A percentile compares a stretch with the other conserved stretches of the same genome.
phyloP scores from a whole-genome alignment of 768 basidiomycete species.

The Goffeauzyma gilvescens region DNA sequence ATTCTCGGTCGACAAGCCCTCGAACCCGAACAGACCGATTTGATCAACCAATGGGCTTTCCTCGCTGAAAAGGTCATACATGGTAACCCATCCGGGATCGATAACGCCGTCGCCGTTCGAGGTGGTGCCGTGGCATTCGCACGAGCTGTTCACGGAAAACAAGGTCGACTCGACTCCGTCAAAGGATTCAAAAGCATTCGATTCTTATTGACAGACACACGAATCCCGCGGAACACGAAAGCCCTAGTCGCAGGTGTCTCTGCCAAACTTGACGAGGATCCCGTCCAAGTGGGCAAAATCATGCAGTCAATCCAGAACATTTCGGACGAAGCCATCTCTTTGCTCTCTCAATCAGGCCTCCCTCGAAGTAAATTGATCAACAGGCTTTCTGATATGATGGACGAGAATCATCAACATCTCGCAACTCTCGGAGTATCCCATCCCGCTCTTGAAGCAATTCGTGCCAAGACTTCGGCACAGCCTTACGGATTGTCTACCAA shows the following conservation, averaged over 20 bases:
- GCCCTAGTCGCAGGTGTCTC: conserved; percentile 78
- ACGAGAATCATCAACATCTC: conserved; percentile 74
- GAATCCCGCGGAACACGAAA: conserved; percentile 84
- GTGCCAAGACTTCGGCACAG: conserved; percentile 43
- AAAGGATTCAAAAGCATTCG: conserved; percentile 77
- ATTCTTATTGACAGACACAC: conserved; percentile 82
- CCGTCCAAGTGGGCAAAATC: conserved; percentile 60
- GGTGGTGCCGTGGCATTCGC: conserved; percentile 86
- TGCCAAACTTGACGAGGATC: conserved; percentile 41
- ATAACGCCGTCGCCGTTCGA: conserved; percentile 80
- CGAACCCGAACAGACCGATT: conserved; percentile 46
- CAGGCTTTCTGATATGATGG: conserved; percentile 60
- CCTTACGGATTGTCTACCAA: conserved; percentile 56
- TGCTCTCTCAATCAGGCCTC: conserved; percentile 44
- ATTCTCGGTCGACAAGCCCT: conserved; percentile 33
- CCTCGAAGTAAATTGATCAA: conserved; percentile 39
- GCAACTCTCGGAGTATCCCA: conserved; percentile 79
- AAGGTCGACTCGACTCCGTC: conserved; percentile 64
- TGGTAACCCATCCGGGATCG: conserved; percentile 91
- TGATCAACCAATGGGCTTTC: conserved; percentile 84
- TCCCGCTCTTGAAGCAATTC: conserved; percentile 62
- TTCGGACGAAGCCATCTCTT: conserved; percentile 58
- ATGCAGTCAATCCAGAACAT: conserved; percentile 66
- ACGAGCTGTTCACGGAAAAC: conserved; percentile 51
- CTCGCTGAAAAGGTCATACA: conserved; percentile 88